Percentiles rank a stretch among this genome's conserved stretches.
These are phyloP conservation scores for Salvia splendens DNA, from an alignment of 257 asterid species.

Conservation along the genomic window DNA sequence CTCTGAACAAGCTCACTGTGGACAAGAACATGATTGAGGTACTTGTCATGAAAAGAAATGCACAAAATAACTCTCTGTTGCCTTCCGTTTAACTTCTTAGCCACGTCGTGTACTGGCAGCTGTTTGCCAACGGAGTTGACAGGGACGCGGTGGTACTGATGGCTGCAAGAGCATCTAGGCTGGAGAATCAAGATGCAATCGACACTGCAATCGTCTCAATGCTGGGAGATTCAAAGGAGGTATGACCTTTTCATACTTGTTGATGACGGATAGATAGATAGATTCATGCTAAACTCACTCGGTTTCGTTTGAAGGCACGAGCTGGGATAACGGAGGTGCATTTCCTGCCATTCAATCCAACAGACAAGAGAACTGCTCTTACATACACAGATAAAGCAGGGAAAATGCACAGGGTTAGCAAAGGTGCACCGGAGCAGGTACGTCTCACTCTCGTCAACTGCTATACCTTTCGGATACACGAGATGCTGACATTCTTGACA, in stretches of 20 bases:
- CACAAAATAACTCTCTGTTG: neutral
- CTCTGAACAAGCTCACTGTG: slow-evolving; percentile 71
- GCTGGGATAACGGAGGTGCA: slow-evolving; percentile 73
- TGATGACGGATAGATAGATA: neutral
- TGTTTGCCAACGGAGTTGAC: slow-evolving; percentile 53
- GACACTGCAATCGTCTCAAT: slow-evolving; percentile 67
- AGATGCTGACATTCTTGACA: slow-evolving; percentile 9
- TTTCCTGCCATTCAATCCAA: slow-evolving; percentile 77
- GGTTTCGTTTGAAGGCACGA: slow-evolving; percentile 43
- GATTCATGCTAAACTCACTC: neutral
- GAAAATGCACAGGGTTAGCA: slow-evolving; percentile 74
- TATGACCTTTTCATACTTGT: slow-evolving; percentile 12
- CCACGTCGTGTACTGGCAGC: slow-evolving; percentile 26
- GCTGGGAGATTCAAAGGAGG: slow-evolving; percentile 74
- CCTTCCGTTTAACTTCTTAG: neutral
- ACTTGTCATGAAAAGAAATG: neutral
- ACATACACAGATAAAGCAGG: slow-evolving; percentile 55
- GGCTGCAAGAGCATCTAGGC: slow-evolving; percentile 74
- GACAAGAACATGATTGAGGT: slow-evolving; percentile 64
- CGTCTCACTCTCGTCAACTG: neutral
- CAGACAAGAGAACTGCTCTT: slow-evolving; percentile 70
- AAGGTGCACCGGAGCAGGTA: slow-evolving; percentile 85
- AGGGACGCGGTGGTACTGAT: slow-evolving; percentile 50
- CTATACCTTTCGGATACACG: neutral
- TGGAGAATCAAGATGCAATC: slow-evolving; percentile 74